These are phyloP conservation scores for Talaromyces sp. DNA, from an alignment of 2,329 filamentous ascomycete genomes.

Conservation along the genomic window DNA sequence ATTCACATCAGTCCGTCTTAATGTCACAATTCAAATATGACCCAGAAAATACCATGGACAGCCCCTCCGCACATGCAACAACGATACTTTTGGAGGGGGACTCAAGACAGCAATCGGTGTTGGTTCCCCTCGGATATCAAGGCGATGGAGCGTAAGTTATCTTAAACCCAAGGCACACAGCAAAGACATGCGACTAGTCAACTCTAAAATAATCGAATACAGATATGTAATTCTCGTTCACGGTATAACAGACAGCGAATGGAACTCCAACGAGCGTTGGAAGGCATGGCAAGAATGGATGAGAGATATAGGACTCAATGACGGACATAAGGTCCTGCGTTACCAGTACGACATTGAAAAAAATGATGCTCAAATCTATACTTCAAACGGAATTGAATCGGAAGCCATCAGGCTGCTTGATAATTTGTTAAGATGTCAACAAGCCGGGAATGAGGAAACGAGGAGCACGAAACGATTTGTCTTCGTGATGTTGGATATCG, in stretches of 20 bases:
- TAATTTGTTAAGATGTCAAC: neutral
- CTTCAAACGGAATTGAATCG: neutral
- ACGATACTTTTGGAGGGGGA: neutral
- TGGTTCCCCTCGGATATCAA: neutral
- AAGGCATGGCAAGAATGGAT: neutral
- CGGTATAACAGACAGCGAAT: neutral
- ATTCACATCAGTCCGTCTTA: neutral
- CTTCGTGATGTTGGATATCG: neutral
- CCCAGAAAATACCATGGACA: neutral
- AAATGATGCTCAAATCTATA: neutral
- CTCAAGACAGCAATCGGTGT: neutral
- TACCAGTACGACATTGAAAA: neutral
- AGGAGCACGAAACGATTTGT: neutral
- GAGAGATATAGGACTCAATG: neutral
- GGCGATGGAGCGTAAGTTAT: neutral
- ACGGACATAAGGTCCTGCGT: neutral
- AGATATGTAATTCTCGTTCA: neutral
- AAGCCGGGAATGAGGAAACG: neutral
- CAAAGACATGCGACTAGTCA: neutral
- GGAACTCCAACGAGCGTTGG: neutral
- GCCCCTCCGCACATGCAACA: neutral
- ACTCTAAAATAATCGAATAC: neutral
- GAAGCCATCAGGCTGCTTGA: neutral
- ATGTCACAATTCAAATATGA: neutral
- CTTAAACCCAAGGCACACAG: neutral